Base-by-base conservation (phyloP, 164 flowering plant species). In the Pachysandra terminalis region DNA sequence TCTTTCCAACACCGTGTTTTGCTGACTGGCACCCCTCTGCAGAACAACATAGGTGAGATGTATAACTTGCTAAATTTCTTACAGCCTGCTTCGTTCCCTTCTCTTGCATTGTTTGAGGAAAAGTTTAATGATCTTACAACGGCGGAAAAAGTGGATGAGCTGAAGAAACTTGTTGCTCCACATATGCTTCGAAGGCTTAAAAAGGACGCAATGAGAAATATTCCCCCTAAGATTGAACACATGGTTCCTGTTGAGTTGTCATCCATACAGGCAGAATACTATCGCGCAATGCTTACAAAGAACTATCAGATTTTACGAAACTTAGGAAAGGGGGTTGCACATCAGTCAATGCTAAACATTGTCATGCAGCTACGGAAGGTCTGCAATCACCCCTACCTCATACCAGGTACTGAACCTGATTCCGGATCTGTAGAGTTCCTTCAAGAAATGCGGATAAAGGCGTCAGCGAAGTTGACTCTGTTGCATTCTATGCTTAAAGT, bases 151-250 rank as follows among this genome's bases (percentile, higher is more conserved):
- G 99, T 91, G 65, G 98, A 93, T 41, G 99, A 96, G 74, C 78
- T 96, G 78, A 96, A 93, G 79, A 96, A 93, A 79, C 96, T 96
- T 72, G 99, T 96, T 80, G 85, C 98, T 54, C 99, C 99, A 2
- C 98, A 93, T 76, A 96, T 96, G 99, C 97, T 96, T 73, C 86
- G 99, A 48, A 93, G 99, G 77, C 95, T 96, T 71, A 96, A 96
- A 77, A 96, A 87, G 70, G 99, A 96, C 73, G 98, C 97, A 17
- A 93, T 93, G 99, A 83, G 85, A 78, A 89, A 96, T 74, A 96
- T 96, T 28, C 99, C 99, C 41, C 99, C 99, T 9, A 96, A 96
- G 78, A 91, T 91, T 4, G 99, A 96, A 77, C 73, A 94, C 66
- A 86, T 91, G 84, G 99, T 96, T 73, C 99, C 99, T 65, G 97